Percentiles rank a stretch among this genome's conserved stretches.
These are phyloP conservation scores for Dictyostelium firmibasis DNA, from an alignment of 78 protist genomes.

Conservation along the genomic window DNA sequence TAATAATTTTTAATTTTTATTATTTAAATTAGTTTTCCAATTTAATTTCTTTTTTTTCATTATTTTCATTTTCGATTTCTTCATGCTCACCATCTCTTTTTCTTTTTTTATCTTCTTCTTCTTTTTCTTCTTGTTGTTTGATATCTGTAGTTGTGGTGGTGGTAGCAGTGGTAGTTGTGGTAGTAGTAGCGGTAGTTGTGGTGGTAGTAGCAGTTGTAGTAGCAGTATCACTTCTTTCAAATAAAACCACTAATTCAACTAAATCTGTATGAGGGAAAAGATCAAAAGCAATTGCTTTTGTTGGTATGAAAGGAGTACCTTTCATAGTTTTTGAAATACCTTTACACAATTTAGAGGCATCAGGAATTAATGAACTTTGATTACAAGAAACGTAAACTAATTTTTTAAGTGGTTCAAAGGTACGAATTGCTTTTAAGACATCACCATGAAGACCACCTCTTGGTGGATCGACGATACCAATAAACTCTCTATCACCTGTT, in stretches of 20 bases:
- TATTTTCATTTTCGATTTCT: background rate
- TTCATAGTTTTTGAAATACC: constrained; percentile 17
- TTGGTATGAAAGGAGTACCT: constrained; percentile 86
- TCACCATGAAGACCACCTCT: constrained; percentile 86
- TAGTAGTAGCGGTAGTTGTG: background rate
- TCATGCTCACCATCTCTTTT: background rate
- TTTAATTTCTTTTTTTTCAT: background rate
- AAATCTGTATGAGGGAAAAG: constrained; percentile 94
- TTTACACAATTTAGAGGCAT: constrained; percentile 81
- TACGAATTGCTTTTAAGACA: constrained; percentile 82
- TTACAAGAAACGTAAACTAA: constrained; percentile 90
- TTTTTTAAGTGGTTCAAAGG: constrained; percentile 15
- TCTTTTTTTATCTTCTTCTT: background rate
- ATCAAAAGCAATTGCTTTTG: constrained; percentile 81
- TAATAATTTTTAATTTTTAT: no score
- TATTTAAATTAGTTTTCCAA: background rate
- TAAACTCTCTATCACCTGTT: constrained; percentile 22
- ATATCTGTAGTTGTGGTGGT: background rate
- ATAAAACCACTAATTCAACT: constrained; percentile 84
- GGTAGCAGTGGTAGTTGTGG: background rate
- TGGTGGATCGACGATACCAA: constrained; percentile 86
- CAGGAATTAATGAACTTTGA: constrained; percentile 58
- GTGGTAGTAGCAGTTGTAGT: background rate
- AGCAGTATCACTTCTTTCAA: constrained; percentile 53
- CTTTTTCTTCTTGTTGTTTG: background rate